Evolutionary conservation across 2,329 filamentous ascomycete species (phyloP).

Genomic region (Fusarium sp.): DNA sequence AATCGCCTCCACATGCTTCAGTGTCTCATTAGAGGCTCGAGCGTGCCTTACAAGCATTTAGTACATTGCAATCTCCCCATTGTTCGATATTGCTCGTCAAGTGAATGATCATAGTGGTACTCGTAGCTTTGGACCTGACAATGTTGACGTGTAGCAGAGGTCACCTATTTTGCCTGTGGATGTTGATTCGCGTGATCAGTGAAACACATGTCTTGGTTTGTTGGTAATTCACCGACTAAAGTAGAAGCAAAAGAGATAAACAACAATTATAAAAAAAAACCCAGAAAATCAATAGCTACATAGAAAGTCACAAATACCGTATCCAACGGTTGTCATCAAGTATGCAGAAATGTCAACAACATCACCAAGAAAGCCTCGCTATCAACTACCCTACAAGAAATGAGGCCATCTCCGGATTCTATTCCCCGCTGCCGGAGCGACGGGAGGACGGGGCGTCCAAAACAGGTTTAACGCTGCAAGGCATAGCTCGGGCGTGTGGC

Average conservation of each 20-base stretch:
- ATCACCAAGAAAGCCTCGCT: not conserved
- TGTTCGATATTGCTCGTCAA: not conserved
- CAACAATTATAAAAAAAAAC: not conserved
- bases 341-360: not conserved
- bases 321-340: not conserved
- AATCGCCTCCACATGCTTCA: not conserved
- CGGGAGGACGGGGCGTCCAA: slow-evolving; percentile 23
- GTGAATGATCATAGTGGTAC: not conserved
- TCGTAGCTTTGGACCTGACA: not conserved
- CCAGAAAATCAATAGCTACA: not conserved
- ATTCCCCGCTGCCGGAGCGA: slow-evolving; percentile 32
- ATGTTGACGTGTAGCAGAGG: not conserved
- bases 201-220: not conserved
- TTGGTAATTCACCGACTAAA: not conserved
- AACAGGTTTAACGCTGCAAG: slow-evolving; percentile 20
- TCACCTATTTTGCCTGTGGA: not conserved
- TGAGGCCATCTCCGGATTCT: slow-evolving; percentile 28
- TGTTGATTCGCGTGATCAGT: not conserved
- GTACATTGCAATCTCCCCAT: not conserved
- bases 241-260: not conserved
- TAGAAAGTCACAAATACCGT: not conserved
- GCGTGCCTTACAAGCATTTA: not conserved
- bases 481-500: slow-evolving; percentile 16
- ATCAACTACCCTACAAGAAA: slow-evolving; percentile 24
- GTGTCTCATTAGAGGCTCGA: not conserved